phyloP scores from a whole-genome alignment of 2,329 filamentous ascomycete genomes.

The Alternaria viburni region DNA sequence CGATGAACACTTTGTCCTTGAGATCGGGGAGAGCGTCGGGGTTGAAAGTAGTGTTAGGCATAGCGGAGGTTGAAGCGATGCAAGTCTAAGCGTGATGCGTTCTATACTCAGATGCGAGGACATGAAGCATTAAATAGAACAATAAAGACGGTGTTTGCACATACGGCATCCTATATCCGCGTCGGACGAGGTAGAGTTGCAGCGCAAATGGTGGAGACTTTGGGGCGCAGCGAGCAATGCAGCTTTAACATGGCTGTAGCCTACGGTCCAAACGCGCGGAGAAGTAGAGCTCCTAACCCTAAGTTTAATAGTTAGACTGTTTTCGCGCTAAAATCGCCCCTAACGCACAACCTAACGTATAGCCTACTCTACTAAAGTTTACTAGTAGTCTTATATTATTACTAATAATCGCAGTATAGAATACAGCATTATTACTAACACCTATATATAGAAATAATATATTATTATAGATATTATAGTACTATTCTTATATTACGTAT shows the following conservation, averaged over 20 bases:
- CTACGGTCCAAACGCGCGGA: not conserved
- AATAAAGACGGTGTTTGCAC: not conserved
- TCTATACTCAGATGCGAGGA: not conserved
- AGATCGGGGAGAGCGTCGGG: conserved; percentile 14
- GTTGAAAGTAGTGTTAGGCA: conserved; percentile 12
- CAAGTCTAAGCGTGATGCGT: not conserved
- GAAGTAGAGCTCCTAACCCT: not conserved
- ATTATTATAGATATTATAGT: too few species aligned
- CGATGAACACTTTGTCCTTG: conserved; percentile 10
- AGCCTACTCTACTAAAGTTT: too few species aligned
- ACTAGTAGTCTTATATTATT: too few species aligned
- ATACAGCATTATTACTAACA: too few species aligned
- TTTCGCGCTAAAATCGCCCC: too few species aligned
- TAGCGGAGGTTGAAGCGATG: not conserved
- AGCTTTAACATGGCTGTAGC: not conserved
- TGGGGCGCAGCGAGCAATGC: not conserved
- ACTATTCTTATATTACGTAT: too few species aligned
- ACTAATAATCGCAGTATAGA: too few species aligned
- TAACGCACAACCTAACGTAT: too few species aligned
- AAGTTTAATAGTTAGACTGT: too few species aligned
- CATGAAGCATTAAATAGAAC: not conserved
- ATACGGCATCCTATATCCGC: not conserved
- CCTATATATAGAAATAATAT: too few species aligned
- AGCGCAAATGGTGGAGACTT: not conserved
- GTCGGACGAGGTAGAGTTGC: not conserved